Percentiles rank a stretch among this genome's conserved stretches.
phyloP scores from a whole-genome alignment of 768 basidiomycete genomes.

The Wakefieldia striispora region DNA sequence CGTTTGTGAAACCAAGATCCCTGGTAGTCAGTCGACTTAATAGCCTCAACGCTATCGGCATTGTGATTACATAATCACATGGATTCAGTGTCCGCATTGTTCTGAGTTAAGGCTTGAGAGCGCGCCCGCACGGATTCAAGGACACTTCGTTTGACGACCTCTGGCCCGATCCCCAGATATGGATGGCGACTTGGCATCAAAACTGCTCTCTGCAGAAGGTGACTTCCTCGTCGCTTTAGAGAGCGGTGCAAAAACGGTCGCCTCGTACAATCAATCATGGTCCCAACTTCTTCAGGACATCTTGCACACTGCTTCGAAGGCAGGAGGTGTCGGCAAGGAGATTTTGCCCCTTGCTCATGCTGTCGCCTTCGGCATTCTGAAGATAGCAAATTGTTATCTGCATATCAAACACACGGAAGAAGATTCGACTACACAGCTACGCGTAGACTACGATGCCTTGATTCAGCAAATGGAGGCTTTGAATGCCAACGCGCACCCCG shows the following conservation, averaged over 20 bases:
- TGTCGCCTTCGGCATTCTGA: not conserved
- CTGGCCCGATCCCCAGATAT: not conserved
- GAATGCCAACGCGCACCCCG: not conserved
- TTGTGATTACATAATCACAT: too few species aligned
- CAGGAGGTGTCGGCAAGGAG: not conserved
- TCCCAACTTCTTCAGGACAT: not conserved
- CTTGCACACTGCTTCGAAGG: not conserved
- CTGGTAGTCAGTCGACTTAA: too few species aligned
- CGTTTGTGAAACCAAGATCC: too few species aligned
- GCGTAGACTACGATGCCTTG: conserved; percentile 4
- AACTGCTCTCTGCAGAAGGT: not conserved
- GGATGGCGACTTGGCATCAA: not conserved
- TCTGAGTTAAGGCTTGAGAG: too few species aligned
- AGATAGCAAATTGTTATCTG: conserved; percentile 6
- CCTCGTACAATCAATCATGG: conserved; percentile 1
- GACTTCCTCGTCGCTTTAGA: not conserved
- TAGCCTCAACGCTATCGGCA: too few species aligned
- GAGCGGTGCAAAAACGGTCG: not conserved
- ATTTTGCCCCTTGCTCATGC: not conserved
- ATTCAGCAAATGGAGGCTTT: conserved; percentile 1
- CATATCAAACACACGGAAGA: too few species aligned
- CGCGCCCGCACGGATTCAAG: not conserved
- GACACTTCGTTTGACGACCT: not conserved
- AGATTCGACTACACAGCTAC: accelerated
- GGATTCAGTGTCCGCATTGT: too few species aligned